Evolutionary conservation across 2,329 filamentous ascomycete species (phyloP), one percentile per base, ranked within the genome.

Genomic region (Pseudogymnoascus sp.): DNA sequence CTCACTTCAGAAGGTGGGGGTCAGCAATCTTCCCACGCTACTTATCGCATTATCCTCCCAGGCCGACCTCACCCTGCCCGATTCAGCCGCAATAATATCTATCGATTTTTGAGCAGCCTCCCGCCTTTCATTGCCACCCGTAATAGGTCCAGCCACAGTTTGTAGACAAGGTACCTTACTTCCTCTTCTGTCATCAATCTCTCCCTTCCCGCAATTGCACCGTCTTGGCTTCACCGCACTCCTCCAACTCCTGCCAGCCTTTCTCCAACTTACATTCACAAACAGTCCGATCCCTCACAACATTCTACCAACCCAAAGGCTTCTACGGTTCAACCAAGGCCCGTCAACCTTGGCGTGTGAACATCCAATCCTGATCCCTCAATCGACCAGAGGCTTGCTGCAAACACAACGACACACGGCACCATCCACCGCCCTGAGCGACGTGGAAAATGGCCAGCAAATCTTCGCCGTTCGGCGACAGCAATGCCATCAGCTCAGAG

Each of bases 51-150:
- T 40, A 9, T 19, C 38, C 38, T 40, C 38, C 17, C 38, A 29
- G 23, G 15, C 21, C 44, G 4, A n/a, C 44, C 44, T 50, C 44
- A 29, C 7, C 7, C 44, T n/a, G 23, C 23, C 23, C 44, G 44
- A 50, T 50, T 50, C 44, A 50, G 44, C 44, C 44, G 44, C 44
- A 50, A 50, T 50, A 50, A 29, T 50, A 50, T 29, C 23, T 50
- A 50, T 50, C 44, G 44, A 50, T 50, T 50, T 21, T 26, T 50
- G 23, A 50, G 21, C 17, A 19, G 17, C 40, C 38, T 50, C 11
- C 42, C 42, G 42, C 13, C 21, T 46, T 50, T 50, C 23, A 50
- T 50, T 50, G 21, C 44, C 44, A 29, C 23, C 21, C 3, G 9
- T 29, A 9, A 50, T 50, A 50, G 21, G 44, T n/a, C 7, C 44